These are phyloP conservation scores for Apophysomyces sp. DNA, from an alignment of 371 early-diverging fungal species.

Conservation along the genomic window DNA sequence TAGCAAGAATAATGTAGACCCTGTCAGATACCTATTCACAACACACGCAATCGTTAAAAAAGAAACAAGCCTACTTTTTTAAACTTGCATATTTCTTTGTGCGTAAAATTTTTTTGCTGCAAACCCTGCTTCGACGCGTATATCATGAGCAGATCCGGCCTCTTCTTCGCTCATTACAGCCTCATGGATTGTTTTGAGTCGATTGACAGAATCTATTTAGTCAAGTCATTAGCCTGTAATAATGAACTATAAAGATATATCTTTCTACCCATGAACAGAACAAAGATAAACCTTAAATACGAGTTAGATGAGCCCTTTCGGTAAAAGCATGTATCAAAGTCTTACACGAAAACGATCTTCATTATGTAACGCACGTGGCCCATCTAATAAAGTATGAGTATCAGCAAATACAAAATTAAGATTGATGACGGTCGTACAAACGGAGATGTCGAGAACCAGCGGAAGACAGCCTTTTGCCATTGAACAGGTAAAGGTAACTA, in stretches of 20 bases:
- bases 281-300: slow-evolving; percentile 46
- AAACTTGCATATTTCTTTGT: slow-evolving; percentile 77
- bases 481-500: slow-evolving; percentile 54
- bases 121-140: slow-evolving; percentile 55
- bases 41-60: neutral
- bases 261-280: slow-evolving; percentile 59
- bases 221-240: neutral
- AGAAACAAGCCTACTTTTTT: neutral
- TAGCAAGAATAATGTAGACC: neutral
- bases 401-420: neutral
- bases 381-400: slow-evolving; percentile 16
- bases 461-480: slow-evolving; percentile 54
- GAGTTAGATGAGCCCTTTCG: neutral
- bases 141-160: slow-evolving; percentile 20
- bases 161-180: slow-evolving; percentile 29
- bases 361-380: slow-evolving; percentile 45
- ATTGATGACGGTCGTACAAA: slow-evolving; percentile 16
- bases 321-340: neutral
- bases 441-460: slow-evolving; percentile 47
- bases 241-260: neutral
- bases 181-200: slow-evolving; percentile 46
- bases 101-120: slow-evolving; percentile 79
- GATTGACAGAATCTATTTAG: slow-evolving; percentile 61
- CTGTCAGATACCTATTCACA: slow-evolving; percentile 2
- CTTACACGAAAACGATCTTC: slow-evolving; percentile 59